Base-by-base conservation (phyloP, 495 filamentous ascomycete species). In the Poronia punctata region DNA sequence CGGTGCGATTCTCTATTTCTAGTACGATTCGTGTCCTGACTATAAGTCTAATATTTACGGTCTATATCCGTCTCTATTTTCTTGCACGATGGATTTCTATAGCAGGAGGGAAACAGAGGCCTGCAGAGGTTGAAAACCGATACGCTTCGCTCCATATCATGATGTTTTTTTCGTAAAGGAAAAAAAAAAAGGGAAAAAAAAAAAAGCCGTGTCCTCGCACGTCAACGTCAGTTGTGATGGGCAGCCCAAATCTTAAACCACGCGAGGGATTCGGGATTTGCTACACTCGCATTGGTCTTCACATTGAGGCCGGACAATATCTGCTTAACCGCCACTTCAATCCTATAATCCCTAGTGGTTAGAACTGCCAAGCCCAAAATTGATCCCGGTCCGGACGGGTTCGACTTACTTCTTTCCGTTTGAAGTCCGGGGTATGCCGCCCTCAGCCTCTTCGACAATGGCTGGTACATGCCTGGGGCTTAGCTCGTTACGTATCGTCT, bases 241-340 rank as follows among this genome's bases (percentile, higher is more conserved):
- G 47, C 49, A 7, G 77, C 75, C 88, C 88, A 95, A 38, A 68
- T 60, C 40, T 76, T 72, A 61, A 90, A 95, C 83, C 85, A 94
- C 30, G 82, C 83, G 49, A 95, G 67, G 53, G 86, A 88, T 47
- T 76, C 79, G 1, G 80, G 76, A 59, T 95, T 95, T 3, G 84
- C 85, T 27, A 95, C 88, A 45, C 83, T 88, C 0, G 88, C 84
- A 22, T 82, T 83, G 8, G 86, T 88, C 65, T 85, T 88, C 39
- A 93, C 81, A 37, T 84, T 78, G 53, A 85, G 71, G 6, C 88
- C 88, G 23, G 82, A 89, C n/a, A 95, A 58, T 27, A 95, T 95
- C 67, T 93, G 87, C 66, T 95, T 95, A 18, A 94, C 88, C 2
- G 86, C 84, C 23, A 89, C 84, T 56, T 95, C 88, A 26, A 95